Percentiles rank a stretch among this genome's conserved stretches.
Evolutionary conservation across 2,329 filamentous ascomycete species (phyloP).

Genomic region (Colletotrichum scovillei): DNA sequence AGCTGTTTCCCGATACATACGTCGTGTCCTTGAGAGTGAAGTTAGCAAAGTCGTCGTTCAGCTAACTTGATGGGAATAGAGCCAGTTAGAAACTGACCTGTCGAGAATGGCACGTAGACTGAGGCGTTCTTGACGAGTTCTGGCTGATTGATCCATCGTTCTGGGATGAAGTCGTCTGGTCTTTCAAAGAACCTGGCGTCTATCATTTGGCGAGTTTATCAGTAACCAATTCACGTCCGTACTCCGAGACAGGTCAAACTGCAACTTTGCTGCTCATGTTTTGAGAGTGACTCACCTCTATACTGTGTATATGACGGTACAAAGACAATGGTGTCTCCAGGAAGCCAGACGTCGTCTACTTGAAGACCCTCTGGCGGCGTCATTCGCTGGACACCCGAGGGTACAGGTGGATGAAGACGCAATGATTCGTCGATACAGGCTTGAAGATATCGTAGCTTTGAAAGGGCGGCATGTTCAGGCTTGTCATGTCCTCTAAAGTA

Average conservation of each 20-base stretch:
- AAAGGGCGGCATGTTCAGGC: conserved; percentile 33
- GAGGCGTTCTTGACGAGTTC: conserved; percentile 45
- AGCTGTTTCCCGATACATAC: conserved; percentile 51
- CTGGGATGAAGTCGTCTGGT: conserved; percentile 48
- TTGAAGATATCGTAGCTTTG: conserved; percentile 42
- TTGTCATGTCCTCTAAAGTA: conserved; percentile 28
- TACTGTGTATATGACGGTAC: conserved; percentile 42
- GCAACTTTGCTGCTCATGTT: not conserved
- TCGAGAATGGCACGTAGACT: conserved; percentile 46
- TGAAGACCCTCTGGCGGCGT: conserved; percentile 50
- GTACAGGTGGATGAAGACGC: conserved; percentile 50
- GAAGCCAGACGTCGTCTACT: conserved; percentile 46
- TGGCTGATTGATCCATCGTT: conserved; percentile 47
- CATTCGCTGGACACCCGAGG: conserved; percentile 45
- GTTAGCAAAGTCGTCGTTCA: no score
- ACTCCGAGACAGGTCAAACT: not conserved
- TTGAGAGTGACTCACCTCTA: conserved; percentile 35
- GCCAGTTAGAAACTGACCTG: conserved; percentile 34
- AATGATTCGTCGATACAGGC: conserved; percentile 53
- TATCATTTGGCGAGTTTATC: not conserved
- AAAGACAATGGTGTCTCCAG: conserved; percentile 48
- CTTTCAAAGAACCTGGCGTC: conserved; percentile 38
- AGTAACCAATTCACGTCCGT: not conserved
- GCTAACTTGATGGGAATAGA: not conserved
- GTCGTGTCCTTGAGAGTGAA: conserved; percentile 39